These are phyloP conservation scores for Scleromitrula shiraiana DNA, from an alignment of 2,329 filamentous ascomycete genomes.

Conservation along the genomic window DNA sequence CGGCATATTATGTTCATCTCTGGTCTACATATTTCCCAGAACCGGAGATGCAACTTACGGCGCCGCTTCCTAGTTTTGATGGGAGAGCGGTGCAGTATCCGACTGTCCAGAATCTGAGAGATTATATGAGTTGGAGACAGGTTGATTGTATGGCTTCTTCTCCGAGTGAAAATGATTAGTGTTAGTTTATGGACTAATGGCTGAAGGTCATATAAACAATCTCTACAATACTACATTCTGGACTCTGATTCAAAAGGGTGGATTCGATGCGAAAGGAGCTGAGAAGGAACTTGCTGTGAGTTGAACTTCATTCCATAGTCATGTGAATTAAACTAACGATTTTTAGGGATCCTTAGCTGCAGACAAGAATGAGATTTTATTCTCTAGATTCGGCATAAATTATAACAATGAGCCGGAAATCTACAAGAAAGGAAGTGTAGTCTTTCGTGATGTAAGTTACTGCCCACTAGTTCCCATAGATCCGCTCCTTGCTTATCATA, in stretches of 20 bases:
- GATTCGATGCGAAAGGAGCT: constrained; percentile 67
- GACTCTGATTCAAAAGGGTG: constrained; percentile 72
- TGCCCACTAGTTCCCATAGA: neutral
- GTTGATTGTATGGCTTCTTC: constrained; percentile 65
- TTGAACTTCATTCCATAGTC: too few relatives aligned
- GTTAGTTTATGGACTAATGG: constrained; percentile 10
- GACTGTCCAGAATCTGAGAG: constrained; percentile 68
- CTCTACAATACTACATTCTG: constrained; percentile 98
- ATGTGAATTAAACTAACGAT: constrained; percentile 11
- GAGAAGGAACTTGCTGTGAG: constrained; percentile 69
- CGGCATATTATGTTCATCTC: constrained; percentile 75
- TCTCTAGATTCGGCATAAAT: constrained; percentile 81
- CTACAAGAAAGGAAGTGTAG: constrained; percentile 84
- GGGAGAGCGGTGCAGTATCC: constrained; percentile 88
- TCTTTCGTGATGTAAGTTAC: constrained; percentile 59
- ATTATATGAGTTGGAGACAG: constrained; percentile 97
- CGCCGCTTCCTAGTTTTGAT: constrained; percentile 83
- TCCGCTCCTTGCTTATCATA: neutral
- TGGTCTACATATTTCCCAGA: constrained; percentile 73
- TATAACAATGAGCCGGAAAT: constrained; percentile 96
- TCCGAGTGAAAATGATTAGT: neutral
- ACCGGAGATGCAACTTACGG: constrained; percentile 57
- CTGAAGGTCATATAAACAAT: constrained; percentile 87
- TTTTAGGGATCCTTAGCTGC: constrained; percentile 68
- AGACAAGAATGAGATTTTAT: constrained; percentile 96